Evolutionary conservation across 768 basidiomycete genomes (phyloP), one percentile per base, ranked within the genome.

Genomic region (Tulasnella sp.): DNA sequence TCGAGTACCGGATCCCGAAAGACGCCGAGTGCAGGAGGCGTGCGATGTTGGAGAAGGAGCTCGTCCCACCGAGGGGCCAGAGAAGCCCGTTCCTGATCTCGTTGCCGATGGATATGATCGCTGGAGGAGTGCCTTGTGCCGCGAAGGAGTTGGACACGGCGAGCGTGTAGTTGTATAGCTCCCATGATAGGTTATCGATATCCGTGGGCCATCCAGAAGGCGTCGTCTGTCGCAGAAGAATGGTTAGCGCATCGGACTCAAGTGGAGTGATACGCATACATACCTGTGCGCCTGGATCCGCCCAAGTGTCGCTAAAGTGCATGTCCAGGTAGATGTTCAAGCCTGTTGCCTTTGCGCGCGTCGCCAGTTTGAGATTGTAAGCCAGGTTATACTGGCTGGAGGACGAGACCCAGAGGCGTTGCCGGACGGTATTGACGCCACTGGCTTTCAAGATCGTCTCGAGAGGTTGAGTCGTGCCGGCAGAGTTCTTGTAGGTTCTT

Each of bases 81-180:
- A 83, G 74, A 30, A 84, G 69, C 15, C 82, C 81, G 62, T 78
- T 73, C 69, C 81, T 82, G 65, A 84, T 83, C 67, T 84, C 81
- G 63, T 84, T 83, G 9, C 81, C 81, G 58, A 82, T 75, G 76
- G 80, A 65, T 30, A 82, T 71, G 61, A 80, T 75, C 42, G 74
- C 71, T 60, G 77, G 75, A 1, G 80, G 75, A 0, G 77, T 80
- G 27, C 81, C 81, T 65, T 81, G 78, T 12, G 71, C 71, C 0
- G 70, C 64, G 68, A 82, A 82, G 1, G 75, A 65, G n/a, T 73
- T 69, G 29, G 83, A 80, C 21, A 82, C 67, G 52, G 71, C 71
- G 42, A 73, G 31, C 51, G 4, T 42, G 11, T n/a, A 24, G 48
- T 42, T 19, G 2, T 11, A 15, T 24, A 24, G 45, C 29, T 27